A percentile compares a stretch with the other conserved stretches of the same genome.
Evolutionary conservation across 176 grass and related monocot genomes (phyloP).

Genomic region (Elaeis guineensis): DNA sequence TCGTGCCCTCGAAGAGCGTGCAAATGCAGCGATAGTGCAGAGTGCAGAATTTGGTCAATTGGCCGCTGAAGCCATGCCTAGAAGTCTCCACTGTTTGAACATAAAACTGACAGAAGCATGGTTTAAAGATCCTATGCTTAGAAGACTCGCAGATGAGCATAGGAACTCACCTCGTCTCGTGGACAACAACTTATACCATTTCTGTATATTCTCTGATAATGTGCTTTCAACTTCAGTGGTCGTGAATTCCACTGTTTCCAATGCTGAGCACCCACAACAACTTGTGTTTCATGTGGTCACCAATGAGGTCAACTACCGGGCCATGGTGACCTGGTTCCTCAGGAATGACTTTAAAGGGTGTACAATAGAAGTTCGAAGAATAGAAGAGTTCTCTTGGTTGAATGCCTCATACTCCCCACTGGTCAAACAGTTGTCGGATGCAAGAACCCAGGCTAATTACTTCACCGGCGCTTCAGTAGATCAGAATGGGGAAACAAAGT

Average conservation of each 20-base stretch:
- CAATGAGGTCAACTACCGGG: constrained; percentile 54
- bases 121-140: constrained; percentile 46
- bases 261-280: constrained; percentile 96
- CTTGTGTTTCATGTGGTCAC: constrained; percentile 99
- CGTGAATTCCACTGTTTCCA: constrained; percentile 89
- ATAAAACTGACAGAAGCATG: constrained; percentile 79
- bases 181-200: constrained; percentile 96
- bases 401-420: constrained; percentile 65
- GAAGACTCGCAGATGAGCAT: constrained; percentile 53
- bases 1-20: constrained; percentile 77
- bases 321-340: constrained; percentile 92
- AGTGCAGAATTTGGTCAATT: constrained; percentile 81
- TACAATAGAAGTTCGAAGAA: constrained; percentile 71
- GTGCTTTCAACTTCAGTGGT: constrained; percentile 83
- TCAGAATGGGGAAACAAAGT: constrained; percentile 61
- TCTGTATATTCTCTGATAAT: constrained; percentile 97
- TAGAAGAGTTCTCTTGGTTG: constrained; percentile 93
- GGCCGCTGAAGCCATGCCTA: constrained; percentile 73
- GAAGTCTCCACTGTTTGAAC: constrained; percentile 70
- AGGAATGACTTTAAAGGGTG: constrained; percentile 89
- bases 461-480: constrained; percentile 34
- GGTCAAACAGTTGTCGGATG: constrained; percentile 44
- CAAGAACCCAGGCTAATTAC: constrained; percentile 50
- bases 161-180: constrained; percentile 82
- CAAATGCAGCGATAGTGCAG: constrained; percentile 78